These are phyloP conservation scores for Yarrowia phangngaensis DNA, from an alignment of 805 yeast species.

Conservation along the genomic window DNA sequence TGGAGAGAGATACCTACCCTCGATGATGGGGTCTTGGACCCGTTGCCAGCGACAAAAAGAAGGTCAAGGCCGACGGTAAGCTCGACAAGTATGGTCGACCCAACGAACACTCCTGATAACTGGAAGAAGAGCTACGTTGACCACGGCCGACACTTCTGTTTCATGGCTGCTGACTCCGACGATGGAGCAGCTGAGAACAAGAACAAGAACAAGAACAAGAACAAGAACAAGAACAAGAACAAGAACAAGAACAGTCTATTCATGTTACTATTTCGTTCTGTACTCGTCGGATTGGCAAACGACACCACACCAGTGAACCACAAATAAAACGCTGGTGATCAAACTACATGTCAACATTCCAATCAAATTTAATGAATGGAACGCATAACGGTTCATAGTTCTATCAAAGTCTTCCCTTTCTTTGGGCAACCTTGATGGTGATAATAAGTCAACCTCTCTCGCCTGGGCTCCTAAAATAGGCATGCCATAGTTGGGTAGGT, in stretches of 20 bases:
- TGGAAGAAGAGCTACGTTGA: slow-evolving; percentile 84
- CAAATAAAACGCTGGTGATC: too few relatives aligned
- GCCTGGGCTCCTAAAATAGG: slow-evolving; percentile 79
- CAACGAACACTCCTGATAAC: slow-evolving; percentile 86
- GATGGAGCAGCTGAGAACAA: slow-evolving; percentile 50
- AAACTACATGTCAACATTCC: too few relatives aligned
- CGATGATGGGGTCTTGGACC: slow-evolving; percentile 99
- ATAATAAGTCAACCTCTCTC: slow-evolving; percentile 75
- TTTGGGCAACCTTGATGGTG: slow-evolving; percentile 77
- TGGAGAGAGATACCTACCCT: slow-evolving; percentile 99
- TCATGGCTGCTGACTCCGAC: slow-evolving; percentile 37
- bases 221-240: slow-evolving; percentile 53
- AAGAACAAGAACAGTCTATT: slow-evolving; percentile 45
- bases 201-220: slow-evolving; percentile 52
- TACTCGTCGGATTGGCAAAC: too few relatives aligned
- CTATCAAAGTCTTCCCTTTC: slow-evolving; percentile 54
- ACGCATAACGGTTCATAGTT: background rate
- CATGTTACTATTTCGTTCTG: slow-evolving; percentile 22
- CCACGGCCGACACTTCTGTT: slow-evolving; percentile 39
- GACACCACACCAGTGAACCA: too few relatives aligned
- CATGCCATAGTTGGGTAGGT: slow-evolving; percentile 90
- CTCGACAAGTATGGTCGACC: slow-evolving; percentile 92
- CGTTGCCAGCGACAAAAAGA: slow-evolving; percentile 97
- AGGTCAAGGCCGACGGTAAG: slow-evolving; percentile 94
- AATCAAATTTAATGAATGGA: too few relatives aligned